Conservation (phyloP, 2,329 filamentous ascomycete species). For the Elsinoe ampelina region DNA sequence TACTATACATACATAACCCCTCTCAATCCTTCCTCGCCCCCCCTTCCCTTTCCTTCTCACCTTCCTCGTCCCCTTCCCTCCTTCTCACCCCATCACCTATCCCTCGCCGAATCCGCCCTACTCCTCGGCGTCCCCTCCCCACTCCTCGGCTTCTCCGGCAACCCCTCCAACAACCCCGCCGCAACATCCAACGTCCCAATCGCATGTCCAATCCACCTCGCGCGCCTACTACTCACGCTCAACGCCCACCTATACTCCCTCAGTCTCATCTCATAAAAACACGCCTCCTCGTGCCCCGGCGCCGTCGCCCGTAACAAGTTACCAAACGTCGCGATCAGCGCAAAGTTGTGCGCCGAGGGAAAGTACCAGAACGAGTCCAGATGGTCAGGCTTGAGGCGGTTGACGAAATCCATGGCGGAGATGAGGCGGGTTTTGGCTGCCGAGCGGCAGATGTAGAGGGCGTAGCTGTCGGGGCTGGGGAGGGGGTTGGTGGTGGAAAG, state of each 20-base stretch:
- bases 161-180: conserved; percentile 34
- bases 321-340: conserved; percentile 88
- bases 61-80: neutral
- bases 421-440: conserved; percentile 91
- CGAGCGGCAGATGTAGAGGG: conserved; percentile 84
- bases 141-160: conserved; percentile 34
- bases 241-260: conserved; percentile 93
- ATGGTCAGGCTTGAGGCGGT: conserved; percentile 77
- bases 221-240: conserved; percentile 70
- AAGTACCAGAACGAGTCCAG: conserved; percentile 91
- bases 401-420: conserved; percentile 95
- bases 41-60: neutral
- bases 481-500: conserved; percentile 41
- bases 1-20: neutral
- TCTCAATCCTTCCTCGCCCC: neutral
- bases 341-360: conserved; percentile 81
- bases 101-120: conserved; percentile 8
- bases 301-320: conserved; percentile 83
- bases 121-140: conserved; percentile 11
- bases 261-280: conserved; percentile 79
- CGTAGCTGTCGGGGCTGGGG: conserved; percentile 57
- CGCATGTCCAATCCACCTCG: conserved; percentile 40
- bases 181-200: conserved; percentile 38
- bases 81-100: neutral
- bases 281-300: conserved; percentile 76